Conservation (phyloP, 805 yeast genomes). For the Candida fluviatilis region DNA sequence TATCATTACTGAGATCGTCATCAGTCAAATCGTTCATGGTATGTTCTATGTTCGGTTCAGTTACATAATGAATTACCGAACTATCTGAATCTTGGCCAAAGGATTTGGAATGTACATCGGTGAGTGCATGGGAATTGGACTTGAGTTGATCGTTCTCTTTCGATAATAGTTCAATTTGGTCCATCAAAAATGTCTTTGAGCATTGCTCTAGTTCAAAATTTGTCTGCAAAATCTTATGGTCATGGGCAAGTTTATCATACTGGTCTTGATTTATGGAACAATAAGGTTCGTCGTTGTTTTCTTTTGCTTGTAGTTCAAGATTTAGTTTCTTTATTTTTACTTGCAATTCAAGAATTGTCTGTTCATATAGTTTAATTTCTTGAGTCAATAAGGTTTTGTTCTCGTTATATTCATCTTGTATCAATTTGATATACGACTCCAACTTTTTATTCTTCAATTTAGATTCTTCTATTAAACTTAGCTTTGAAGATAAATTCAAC, state of each 20-base stretch:
- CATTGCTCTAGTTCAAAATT: slow-evolving; percentile 51
- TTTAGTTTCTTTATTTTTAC: slow-evolving; percentile 16
- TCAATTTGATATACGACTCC: slow-evolving; percentile 24
- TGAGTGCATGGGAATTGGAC: neutral
- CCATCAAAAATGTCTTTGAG: slow-evolving; percentile 49
- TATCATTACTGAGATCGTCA: slow-evolving; percentile 14
- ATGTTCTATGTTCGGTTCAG: slow-evolving; percentile 10
- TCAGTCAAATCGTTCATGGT: slow-evolving; percentile 20
- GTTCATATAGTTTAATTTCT: slow-evolving; percentile 30
- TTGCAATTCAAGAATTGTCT: slow-evolving; percentile 29
- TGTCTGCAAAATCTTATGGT: slow-evolving; percentile 39
- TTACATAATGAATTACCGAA: slow-evolving; percentile 4
- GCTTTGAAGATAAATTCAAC: slow-evolving; percentile 24
- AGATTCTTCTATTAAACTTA: slow-evolving; percentile 22
- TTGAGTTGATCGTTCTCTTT: slow-evolving; percentile 22
- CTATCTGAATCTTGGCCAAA: neutral
- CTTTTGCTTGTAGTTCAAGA: slow-evolving; percentile 4
- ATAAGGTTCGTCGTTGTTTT: slow-evolving; percentile 3
- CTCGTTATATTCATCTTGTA: slow-evolving; percentile 26
- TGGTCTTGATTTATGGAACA: slow-evolving; percentile 8
- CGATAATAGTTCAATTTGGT: slow-evolving; percentile 49
- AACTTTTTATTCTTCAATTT: slow-evolving; percentile 18
- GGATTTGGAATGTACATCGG: neutral
- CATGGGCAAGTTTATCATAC: slow-evolving; percentile 27
- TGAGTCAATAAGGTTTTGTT: slow-evolving; percentile 23